Conservation (phyloP, 2,329 filamentous ascomycete genomes). For the Calonectria ilicicola region DNA sequence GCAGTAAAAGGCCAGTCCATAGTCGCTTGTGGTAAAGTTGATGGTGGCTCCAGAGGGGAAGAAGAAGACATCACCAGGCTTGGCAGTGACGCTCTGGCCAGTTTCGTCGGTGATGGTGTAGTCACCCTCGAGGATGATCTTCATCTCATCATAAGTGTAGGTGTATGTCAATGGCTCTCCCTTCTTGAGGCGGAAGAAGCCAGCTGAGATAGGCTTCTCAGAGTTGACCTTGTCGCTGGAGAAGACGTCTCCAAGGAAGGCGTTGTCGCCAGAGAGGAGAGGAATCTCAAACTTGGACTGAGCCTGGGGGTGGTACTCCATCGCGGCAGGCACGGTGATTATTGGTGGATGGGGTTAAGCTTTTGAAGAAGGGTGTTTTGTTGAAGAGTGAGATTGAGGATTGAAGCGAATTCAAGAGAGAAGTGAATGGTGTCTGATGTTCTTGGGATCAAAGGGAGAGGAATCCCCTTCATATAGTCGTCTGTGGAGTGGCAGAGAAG, state of each 20-base stretch:
- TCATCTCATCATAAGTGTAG: constrained; percentile 80
- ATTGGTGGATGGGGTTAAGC: neutral
- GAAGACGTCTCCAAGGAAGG: constrained; percentile 73
- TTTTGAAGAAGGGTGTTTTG: neutral
- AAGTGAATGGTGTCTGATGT: neutral
- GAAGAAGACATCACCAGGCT: constrained; percentile 75
- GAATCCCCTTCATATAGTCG: constrained; percentile 16
- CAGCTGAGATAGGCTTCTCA: constrained; percentile 70
- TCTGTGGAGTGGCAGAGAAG: no score
- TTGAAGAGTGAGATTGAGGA: neutral
- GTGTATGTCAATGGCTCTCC: constrained; percentile 76
- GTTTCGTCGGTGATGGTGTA: constrained; percentile 74
- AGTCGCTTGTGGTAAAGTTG: constrained; percentile 72
- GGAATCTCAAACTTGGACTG: constrained; percentile 72
- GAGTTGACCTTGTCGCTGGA: constrained; percentile 66
- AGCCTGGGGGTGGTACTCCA: constrained; percentile 68
- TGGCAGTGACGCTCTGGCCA: constrained; percentile 69
- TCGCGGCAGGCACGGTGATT: constrained; percentile 48
- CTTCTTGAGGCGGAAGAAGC: constrained; percentile 76
- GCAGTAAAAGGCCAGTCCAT: constrained; percentile 70
- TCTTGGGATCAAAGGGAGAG: neutral
- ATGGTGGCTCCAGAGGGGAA: constrained; percentile 76
- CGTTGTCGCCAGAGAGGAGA: constrained; percentile 76
- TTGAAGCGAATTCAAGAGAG: neutral
- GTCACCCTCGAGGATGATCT: constrained; percentile 77